These are phyloP conservation scores for Platanus orientalis DNA, from an alignment of 164 flowering plant species.

Conservation along the genomic window DNA sequence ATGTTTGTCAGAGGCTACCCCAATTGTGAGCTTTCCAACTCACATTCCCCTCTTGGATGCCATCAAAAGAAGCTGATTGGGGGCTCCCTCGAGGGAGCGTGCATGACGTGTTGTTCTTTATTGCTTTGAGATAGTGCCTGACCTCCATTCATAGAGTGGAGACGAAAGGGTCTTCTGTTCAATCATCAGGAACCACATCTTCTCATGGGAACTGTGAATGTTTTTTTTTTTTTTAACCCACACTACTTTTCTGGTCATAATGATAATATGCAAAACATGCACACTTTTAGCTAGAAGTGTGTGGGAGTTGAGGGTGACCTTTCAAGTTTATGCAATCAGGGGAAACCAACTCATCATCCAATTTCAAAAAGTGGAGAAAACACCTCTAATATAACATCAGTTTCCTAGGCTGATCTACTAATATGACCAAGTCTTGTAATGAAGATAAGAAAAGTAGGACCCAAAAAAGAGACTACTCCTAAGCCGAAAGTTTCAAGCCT, in stretches of 20 bases:
- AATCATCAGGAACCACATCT: constrained; percentile 35
- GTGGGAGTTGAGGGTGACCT: no score
- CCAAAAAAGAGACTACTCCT: no score
- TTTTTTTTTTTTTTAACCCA: neutral
- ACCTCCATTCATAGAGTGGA: constrained; percentile 31
- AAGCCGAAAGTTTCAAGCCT: no score
- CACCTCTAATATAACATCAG: no score
- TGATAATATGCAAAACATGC: neutral
- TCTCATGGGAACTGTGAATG: neutral
- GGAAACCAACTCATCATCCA: no score
- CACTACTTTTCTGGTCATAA: neutral
- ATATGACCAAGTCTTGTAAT: no score
- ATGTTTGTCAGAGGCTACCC: constrained; percentile 6
- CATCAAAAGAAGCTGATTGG: constrained; percentile 20
- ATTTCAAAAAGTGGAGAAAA: no score
- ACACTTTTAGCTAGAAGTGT: no score
- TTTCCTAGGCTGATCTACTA: no score
- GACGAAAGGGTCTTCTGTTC: constrained; percentile 47
- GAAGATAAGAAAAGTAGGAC: no score
- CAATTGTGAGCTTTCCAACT: constrained; percentile 18
- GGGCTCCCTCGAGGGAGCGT: constrained; percentile 39
- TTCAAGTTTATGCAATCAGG: no score
- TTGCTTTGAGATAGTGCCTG: constrained; percentile 32
- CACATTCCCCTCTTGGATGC: constrained; percentile 31
- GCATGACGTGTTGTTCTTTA: constrained; percentile 22